Base-by-base conservation (phyloP, 2,329 filamentous ascomycete genomes). In the Penicillium sp. region DNA sequence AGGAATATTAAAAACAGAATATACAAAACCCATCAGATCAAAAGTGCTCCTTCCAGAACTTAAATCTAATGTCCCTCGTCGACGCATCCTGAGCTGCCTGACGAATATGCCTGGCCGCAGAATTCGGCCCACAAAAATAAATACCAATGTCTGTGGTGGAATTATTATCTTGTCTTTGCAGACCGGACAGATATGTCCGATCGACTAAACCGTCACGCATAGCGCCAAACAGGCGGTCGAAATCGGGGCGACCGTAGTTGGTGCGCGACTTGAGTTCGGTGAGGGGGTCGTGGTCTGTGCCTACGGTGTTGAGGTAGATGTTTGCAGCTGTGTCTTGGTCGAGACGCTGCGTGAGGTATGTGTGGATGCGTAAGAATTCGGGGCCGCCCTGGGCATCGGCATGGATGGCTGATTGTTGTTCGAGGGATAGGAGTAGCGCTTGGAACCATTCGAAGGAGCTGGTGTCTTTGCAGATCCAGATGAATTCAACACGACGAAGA, bases 401-500 rank as follows among this genome's bases (percentile, higher is more conserved):
- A 63, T 84, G 84, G 56, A 86, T 87, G 30, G 85, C 83, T 50
- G 88, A 92, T 71, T 99, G 94, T 35, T 86, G 81, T 74, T 99
- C 94, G 21, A 99, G 87, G 0, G 90, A 95, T 0, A 89, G 90
- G 16, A 99, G 83, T 0, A 99, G 85, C 1, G 89, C 91, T 72
- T 99, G 94, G 80, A 99, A 97, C 94, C 94, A 99, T 76, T 97
- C 94, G 68, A 99, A 99, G 0, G 92, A 96, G 33, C 84, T 89
- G 0, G 92, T 96, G 68, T 97, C 92, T 73, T 90, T 94, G 82
- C 93, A 97, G 52, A 97, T 88, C 94, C 94, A 99, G 78, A 99
- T 95, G 75, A 99, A 99, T 73, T 99, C 94, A 30, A 99, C 93
- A 72, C 94, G 88, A 59, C 91, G 89, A 47, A 99, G 86, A 68